Evolutionary conservation across 768 basidiomycete genomes (phyloP).

Genomic region (Lactarius hengduanensis): DNA sequence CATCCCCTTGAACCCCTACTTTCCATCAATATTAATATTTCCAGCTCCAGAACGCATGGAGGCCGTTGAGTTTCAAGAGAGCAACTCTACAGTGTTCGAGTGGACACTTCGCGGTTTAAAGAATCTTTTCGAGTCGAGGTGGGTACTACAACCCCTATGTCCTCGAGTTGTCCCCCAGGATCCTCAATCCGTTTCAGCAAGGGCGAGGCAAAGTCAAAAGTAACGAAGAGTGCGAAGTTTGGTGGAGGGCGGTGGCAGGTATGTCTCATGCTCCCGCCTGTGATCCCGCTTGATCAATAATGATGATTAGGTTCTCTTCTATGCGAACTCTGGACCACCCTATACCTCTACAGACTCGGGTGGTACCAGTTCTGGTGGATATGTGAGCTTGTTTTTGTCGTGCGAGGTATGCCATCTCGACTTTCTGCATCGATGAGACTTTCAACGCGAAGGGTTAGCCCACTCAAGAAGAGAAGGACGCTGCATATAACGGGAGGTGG

Average conservation of each 20-base stretch:
- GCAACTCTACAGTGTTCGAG: slow-evolving; percentile 61
- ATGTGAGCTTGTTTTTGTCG: slow-evolving; percentile 74
- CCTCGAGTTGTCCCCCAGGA: not conserved
- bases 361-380: slow-evolving; percentile 48
- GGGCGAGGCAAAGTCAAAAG: slow-evolving; percentile 76
- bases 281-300: slow-evolving; percentile 15
- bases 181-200: slow-evolving; percentile 40
- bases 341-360: slow-evolving; percentile 37
- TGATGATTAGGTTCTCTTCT: slow-evolving; percentile 66
- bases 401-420: slow-evolving; percentile 59
- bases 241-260: slow-evolving; percentile 80
- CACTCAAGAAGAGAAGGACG: slow-evolving; percentile 71
- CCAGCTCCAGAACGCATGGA: slow-evolving; percentile 31
- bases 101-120: slow-evolving; percentile 76
- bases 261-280: slow-evolving; percentile 23
- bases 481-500: slow-evolving; percentile 57
- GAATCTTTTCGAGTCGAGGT: slow-evolving; percentile 71
- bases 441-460: slow-evolving; percentile 48
- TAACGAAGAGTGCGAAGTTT: slow-evolving; percentile 72
- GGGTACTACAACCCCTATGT: slow-evolving; percentile 33
- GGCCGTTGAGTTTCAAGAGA: slow-evolving; percentile 47
- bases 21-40: not conserved
- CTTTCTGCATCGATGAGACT: not conserved
- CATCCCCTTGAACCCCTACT: not conserved
- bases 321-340: slow-evolving; percentile 69